A percentile compares a stretch with the other conserved stretches of the same genome.
These are phyloP conservation scores for Claviceps spartinae DNA, from an alignment of 2,329 filamentous ascomycete genomes.

Conservation along the genomic window DNA sequence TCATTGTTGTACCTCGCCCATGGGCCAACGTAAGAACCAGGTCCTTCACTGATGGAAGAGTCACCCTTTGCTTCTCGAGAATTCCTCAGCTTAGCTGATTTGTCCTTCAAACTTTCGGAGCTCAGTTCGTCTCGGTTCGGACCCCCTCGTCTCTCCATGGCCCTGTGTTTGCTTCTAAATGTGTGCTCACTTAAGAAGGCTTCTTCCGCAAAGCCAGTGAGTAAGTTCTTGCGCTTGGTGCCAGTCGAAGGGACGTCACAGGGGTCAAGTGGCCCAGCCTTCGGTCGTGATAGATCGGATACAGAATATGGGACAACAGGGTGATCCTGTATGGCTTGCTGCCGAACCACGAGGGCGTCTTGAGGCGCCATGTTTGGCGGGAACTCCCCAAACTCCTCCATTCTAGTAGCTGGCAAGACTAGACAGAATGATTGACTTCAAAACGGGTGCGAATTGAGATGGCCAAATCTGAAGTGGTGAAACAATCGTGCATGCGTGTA, in stretches of 20 bases:
- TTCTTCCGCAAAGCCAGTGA: constrained; percentile 80
- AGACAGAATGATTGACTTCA: neutral
- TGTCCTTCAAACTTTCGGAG: constrained; percentile 50
- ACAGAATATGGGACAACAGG: constrained; percentile 54
- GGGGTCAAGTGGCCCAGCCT: constrained; percentile 59
- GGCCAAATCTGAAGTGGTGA: too few relatives aligned
- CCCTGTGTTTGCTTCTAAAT: constrained; percentile 77
- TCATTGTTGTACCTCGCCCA: constrained; percentile 79
- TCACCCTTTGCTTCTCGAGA: constrained; percentile 78
- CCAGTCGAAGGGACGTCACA: constrained; percentile 50
- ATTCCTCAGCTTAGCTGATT: constrained; percentile 52
- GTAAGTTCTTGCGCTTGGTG: constrained; percentile 65
- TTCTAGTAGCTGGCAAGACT: constrained; percentile 17
- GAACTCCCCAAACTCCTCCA: constrained; percentile 50
- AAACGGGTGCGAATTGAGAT: neutral
- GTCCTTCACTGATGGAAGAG: constrained; percentile 70
- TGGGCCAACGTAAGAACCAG: constrained; percentile 80
- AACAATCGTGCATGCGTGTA: too few relatives aligned
- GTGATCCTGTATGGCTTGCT: constrained; percentile 41
- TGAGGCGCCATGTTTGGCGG: constrained; percentile 53
- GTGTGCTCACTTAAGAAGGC: constrained; percentile 81
- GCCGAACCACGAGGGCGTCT: constrained; percentile 46
- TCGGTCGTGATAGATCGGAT: constrained; percentile 53
- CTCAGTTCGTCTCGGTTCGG: constrained; percentile 42
- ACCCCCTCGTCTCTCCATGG: constrained; percentile 55